Evolutionary conservation across 495 filamentous ascomycete genomes (phyloP).

Genomic region (Annulohypoxylon moriforme): DNA sequence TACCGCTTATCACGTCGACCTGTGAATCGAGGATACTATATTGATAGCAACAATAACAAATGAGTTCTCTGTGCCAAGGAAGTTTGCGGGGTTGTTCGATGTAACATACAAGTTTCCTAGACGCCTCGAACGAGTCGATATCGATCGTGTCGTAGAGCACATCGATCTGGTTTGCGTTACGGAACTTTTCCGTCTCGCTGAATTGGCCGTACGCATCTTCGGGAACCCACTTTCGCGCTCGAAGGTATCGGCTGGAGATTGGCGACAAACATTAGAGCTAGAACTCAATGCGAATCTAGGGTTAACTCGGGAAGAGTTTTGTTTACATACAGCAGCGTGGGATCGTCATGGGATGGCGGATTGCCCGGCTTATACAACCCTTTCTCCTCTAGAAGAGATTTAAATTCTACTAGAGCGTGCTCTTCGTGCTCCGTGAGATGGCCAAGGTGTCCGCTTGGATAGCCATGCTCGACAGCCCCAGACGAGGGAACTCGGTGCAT

Average conservation of each 20-base stretch:
- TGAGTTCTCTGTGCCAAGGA: constrained; percentile 7
- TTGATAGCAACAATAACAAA: constrained; percentile 19
- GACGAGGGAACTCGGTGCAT: constrained; percentile 48
- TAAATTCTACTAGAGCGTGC: constrained; percentile 73
- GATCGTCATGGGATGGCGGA: constrained; percentile 77
- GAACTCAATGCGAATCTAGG: constrained; percentile 11
- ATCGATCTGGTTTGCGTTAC: constrained; percentile 79
- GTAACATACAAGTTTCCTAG: constrained; percentile 74
- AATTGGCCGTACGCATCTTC: constrained; percentile 84
- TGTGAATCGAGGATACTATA: constrained; percentile 92
- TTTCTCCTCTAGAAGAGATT: constrained; percentile 69
- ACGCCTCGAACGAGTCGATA: constrained; percentile 81
- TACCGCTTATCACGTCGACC: constrained; percentile 79
- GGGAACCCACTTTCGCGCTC: constrained; percentile 79
- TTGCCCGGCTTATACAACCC: constrained; percentile 71
- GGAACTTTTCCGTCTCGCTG: constrained; percentile 88
- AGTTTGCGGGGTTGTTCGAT: neutral
- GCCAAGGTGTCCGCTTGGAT: constrained; percentile 74
- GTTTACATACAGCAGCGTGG: constrained; percentile 76
- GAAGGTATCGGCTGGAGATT: constrained; percentile 74
- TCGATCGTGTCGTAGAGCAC: constrained; percentile 82
- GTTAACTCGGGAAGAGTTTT: neutral
- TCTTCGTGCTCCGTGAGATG: constrained; percentile 78
- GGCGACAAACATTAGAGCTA: constrained; percentile 26
- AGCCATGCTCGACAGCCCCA: constrained; percentile 60